phyloP scores from a whole-genome alignment of 257 asterid species.

The Rubia yunnanensis region DNA sequence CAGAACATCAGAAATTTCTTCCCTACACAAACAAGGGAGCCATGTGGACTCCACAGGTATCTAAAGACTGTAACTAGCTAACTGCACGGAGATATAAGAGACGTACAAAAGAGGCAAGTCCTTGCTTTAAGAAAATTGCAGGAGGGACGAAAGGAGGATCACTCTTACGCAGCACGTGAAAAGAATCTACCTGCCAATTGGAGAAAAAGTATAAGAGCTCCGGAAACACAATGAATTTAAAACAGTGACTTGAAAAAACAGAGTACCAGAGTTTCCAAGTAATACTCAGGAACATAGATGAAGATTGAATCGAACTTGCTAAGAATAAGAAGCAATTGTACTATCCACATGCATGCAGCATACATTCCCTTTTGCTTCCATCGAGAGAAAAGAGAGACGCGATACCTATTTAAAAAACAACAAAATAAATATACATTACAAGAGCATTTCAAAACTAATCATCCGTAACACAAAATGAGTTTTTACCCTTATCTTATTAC shows the following conservation, averaged over 20 bases:
- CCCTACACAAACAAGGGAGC: neutral
- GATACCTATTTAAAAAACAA: constrained; percentile 56
- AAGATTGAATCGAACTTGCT: constrained; percentile 75
- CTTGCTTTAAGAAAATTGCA: constrained; percentile 74
- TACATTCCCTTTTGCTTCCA: constrained; percentile 99
- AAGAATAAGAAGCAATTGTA: constrained; percentile 74
- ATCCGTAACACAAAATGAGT: neutral
- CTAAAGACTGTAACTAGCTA: neutral
- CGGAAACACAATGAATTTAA: neutral
- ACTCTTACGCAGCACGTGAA: constrained; percentile 89
- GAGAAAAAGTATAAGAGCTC: neutral
- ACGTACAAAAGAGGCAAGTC: constrained; percentile 81
- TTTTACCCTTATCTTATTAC: neutral
- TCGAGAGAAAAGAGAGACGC: constrained; percentile 68
- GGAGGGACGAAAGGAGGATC: constrained; percentile 94
- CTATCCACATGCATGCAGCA: constrained; percentile 91
- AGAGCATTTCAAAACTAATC: neutral
- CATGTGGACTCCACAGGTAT: neutral
- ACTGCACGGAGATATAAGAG: constrained; percentile 1
- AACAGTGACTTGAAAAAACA: neutral
- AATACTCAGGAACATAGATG: constrained; percentile 78
- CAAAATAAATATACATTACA: neutral
- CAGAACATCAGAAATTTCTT: neutral
- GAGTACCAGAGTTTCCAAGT: constrained; percentile 83
- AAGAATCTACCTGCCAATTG: constrained; percentile 75